Evolutionary conservation across 1,284 basidiomycete genomes (phyloP).

Genomic region (Cutaneotrichosporon spelunceum): DNA sequence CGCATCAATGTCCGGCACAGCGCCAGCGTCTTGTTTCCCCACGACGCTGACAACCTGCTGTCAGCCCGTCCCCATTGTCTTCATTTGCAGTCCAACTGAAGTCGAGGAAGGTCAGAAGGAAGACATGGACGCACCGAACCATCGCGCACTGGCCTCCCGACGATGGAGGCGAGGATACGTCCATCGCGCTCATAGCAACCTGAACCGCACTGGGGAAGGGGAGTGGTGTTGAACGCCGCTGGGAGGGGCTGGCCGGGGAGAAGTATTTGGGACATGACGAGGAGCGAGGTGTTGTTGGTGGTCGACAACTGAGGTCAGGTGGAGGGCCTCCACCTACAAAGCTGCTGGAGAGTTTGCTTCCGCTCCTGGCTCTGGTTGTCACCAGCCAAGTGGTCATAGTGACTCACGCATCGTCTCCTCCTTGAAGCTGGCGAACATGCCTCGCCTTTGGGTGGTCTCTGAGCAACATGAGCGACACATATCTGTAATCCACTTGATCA

Average conservation of each 20-base stretch:
- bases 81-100: not conserved
- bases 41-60: slow-evolving; percentile 41
- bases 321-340: slow-evolving; percentile 14
- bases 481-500: not conserved
- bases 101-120: not conserved
- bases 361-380: not conserved
- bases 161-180: slow-evolving; percentile 66
- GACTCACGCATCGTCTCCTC: no score
- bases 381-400: no score
- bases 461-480: no score
- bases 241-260: slow-evolving; percentile 80
- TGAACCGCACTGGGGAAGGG: slow-evolving; percentile 59
- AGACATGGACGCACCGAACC: slow-evolving; percentile 58
- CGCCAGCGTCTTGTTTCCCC: slow-evolving; percentile 45
- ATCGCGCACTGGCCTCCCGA: slow-evolving; percentile 63
- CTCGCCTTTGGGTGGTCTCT: no score
- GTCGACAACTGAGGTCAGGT: not conserved
- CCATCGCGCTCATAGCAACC: slow-evolving; percentile 69
- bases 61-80: no score
- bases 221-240: slow-evolving; percentile 58
- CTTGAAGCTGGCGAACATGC: no score
- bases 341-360: not conserved
- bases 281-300: not conserved
- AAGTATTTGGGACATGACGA: slow-evolving; percentile 41
- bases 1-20: slow-evolving; percentile 50